Evolutionary conservation across 1,284 basidiomycete genomes (phyloP), one percentile per base, ranked within the genome.

Genomic region (Ceratobasidium sp.): DNA sequence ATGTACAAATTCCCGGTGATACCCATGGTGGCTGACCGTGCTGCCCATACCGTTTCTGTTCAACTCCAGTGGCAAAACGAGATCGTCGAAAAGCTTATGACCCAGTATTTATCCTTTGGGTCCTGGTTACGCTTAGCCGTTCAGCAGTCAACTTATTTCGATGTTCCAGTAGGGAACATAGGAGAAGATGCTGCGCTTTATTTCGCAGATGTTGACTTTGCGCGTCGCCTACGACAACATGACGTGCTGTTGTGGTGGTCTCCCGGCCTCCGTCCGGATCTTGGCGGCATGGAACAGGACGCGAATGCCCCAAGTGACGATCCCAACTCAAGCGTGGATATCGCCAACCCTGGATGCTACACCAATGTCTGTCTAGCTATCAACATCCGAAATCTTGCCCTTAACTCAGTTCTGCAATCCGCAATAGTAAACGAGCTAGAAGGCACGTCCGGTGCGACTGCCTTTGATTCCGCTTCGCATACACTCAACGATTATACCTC

Each of bases 171-270:
- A 10, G 94, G 91, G 2, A 96, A 99, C 79, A 86, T 99, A 60
- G 94, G 96, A 59, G 89, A 92, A 6, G 97, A 99, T 78, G 90
- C 95, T 61, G 90, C 94, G 1, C 82, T 98, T 21, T 87, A 93
- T 76, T 85, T 97, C 36, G 89, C 95, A 1, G 97, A 99, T 77
- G 86, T 99, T 73, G 93, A 91, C 76, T 97, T 98, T 78, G 93
- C 97, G 0, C 89, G 96, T 4, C 88, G 93, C 26, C 83, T 99
- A 55, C 84, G 89, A 62, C 89, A 90, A 71, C 93, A 97, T 75
- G 97, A 99, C 78, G 90, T 94, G 80, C 84, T 98, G 1, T 84
- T 99, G 1, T 99, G 97, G 97, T 99, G 97, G 97, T 97, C 97
- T 2, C 86, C 91, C 0, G 88, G 90, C 3, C 89, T 92, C 41